Conservation (phyloP, 2,329 filamentous ascomycete species). For the Orbilia blumenaviensis region DNA sequence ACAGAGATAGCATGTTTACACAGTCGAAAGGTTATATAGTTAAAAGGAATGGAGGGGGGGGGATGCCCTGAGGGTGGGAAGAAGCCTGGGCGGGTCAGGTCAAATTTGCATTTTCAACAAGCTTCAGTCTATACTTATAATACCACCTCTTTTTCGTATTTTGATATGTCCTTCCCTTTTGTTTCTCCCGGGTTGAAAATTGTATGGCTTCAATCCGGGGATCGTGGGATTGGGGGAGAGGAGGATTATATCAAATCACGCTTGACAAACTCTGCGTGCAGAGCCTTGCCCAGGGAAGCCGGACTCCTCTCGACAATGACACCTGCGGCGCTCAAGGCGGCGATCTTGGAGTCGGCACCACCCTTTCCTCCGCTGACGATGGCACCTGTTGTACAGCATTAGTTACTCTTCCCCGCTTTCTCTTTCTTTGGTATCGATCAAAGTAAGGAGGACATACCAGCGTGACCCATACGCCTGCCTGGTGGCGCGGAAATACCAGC, state of each 20-base stretch:
- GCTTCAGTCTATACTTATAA: slow-evolving; percentile 18
- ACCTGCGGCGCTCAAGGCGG: slow-evolving; percentile 88
- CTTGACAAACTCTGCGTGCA: slow-evolving; percentile 95
- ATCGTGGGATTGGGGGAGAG: neutral
- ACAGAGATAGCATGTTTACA: slow-evolving; percentile 34
- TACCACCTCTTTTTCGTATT: neutral
- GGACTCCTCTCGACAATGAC: slow-evolving; percentile 96
- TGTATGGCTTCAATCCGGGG: neutral
- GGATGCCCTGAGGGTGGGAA: neutral
- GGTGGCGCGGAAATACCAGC: slow-evolving; percentile 97
- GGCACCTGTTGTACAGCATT: slow-evolving; percentile 65
- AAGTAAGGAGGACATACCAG: slow-evolving; percentile 68
- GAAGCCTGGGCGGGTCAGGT: neutral
- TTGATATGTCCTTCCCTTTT: neutral
- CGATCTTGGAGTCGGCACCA: slow-evolving; percentile 97
- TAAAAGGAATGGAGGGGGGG: neutral
- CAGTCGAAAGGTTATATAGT: slow-evolving; percentile 8
- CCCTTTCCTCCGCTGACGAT: slow-evolving; percentile 98
- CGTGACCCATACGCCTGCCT: slow-evolving; percentile 97
- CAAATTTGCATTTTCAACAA: neutral
- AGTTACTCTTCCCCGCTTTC: slow-evolving; percentile 34
- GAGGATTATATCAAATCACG: slow-evolving; percentile 83
- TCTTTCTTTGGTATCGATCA: neutral
- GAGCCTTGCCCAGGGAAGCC: slow-evolving; percentile 87
- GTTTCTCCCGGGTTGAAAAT: neutral